Evolutionary conservation across 805 yeast genomes (phyloP).

Genomic region (Priceomyces medius): DNA sequence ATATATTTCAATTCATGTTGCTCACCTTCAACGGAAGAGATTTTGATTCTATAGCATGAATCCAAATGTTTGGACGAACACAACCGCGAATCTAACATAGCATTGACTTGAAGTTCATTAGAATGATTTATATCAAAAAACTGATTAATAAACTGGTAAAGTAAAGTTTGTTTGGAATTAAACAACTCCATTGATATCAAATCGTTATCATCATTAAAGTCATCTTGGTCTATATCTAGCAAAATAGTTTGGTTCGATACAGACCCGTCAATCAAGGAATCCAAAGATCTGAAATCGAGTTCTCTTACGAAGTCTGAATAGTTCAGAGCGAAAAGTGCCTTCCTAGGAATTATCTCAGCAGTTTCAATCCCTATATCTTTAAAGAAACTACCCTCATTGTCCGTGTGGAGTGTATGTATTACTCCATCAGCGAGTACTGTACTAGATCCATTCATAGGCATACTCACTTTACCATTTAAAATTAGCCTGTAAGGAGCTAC

Average conservation of each 20-base stretch:
- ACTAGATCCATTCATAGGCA: conserved; percentile 15
- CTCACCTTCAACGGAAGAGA: conserved; percentile 24
- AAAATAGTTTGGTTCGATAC: conserved; percentile 60
- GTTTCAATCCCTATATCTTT: conserved; percentile 18
- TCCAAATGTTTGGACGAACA: conserved; percentile 62
- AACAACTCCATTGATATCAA: conserved; percentile 18
- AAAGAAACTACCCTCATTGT: conserved; percentile 17
- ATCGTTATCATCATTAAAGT: conserved; percentile 27
- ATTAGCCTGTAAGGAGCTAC: conserved; percentile 12
- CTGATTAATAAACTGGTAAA: conserved; percentile 66
- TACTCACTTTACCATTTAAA: conserved; percentile 19
- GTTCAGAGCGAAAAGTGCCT: conserved; percentile 40
- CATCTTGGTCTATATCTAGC: conserved; percentile 41
- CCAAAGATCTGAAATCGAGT: conserved; percentile 57
- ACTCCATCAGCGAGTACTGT: conserved; percentile 32
- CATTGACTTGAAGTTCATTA: conserved; percentile 14
- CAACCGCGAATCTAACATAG: conserved; percentile 49
- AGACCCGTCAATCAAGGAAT: conserved; percentile 54
- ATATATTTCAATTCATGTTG: conserved; percentile 18
- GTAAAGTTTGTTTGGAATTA: conserved; percentile 33
- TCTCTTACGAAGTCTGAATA: conserved; percentile 69
- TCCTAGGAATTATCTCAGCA: conserved; percentile 32
- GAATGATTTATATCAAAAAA: conserved; percentile 26
- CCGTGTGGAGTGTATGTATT: conserved; percentile 29
- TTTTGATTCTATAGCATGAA: conserved; percentile 48